Evolutionary conservation across 2,329 filamentous ascomycete species (phyloP).

Genomic region (Calonectria leucothoes): DNA sequence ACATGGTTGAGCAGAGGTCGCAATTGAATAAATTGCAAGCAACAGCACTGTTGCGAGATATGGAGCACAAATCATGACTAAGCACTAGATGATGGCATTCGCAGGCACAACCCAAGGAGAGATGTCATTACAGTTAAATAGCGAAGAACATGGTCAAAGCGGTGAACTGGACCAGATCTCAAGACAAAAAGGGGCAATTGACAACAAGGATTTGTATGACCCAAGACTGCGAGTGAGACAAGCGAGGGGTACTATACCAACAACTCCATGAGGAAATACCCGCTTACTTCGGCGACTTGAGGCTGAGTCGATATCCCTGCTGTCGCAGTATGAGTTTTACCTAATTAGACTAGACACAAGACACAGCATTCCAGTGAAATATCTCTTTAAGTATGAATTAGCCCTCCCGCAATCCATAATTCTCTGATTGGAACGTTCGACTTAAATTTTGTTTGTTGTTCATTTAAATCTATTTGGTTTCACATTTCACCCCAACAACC

Average conservation of each 20-base stretch:
- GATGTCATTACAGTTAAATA: not conserved
- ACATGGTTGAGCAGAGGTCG: not conserved
- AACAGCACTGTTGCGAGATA: not conserved
- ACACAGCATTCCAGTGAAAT: not conserved
- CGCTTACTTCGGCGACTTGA: not conserved
- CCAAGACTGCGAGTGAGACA: not conserved
- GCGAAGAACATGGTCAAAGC: not conserved
- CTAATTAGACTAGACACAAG: not conserved
- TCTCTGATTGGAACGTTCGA: no score
- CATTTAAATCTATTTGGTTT: no score
- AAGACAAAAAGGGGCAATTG: not conserved
- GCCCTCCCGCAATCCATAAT: not conserved
- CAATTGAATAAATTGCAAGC: not conserved
- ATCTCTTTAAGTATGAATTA: not conserved
- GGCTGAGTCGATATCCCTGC: not conserved
- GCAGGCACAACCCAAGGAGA: not conserved
- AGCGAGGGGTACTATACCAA: not conserved
- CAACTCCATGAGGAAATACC: not conserved
- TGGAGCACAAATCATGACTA: not conserved
- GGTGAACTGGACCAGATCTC: not conserved
- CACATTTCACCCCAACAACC: no score
- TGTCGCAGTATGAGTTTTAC: not conserved
- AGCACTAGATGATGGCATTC: not conserved
- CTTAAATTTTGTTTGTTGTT: no score
- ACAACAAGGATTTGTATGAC: not conserved